A percentile compares a stretch with the other conserved stretches of the same genome.
Conservation (phyloP, 2,329 filamentous ascomycete genomes). For the Monosporascus ibericus region DNA sequence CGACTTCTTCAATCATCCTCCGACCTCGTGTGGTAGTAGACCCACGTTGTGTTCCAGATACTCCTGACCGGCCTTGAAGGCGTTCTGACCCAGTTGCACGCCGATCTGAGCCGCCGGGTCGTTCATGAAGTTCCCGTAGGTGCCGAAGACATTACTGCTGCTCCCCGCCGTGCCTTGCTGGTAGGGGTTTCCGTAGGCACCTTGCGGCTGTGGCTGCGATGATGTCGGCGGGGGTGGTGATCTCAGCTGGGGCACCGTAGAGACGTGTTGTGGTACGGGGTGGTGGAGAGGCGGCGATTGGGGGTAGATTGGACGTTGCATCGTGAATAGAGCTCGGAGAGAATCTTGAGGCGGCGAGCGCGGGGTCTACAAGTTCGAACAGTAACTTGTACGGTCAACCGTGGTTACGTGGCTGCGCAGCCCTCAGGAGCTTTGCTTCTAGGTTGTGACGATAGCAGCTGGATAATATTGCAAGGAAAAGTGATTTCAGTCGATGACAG, state of each 20-base stretch:
- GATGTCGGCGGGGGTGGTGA: conserved; percentile 79
- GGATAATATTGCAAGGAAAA: neutral
- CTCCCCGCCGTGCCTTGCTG: conserved; percentile 50
- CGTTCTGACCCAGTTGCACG: conserved; percentile 87
- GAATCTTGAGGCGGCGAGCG: too few species aligned
- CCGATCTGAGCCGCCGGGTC: conserved; percentile 94
- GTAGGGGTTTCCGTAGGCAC: conserved; percentile 66
- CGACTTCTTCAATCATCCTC: neutral
- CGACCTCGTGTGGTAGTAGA: conserved; percentile 3
- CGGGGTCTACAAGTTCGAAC: too few species aligned
- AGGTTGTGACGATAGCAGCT: neutral
- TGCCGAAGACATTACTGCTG: conserved; percentile 55
- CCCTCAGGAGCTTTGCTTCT: neutral
- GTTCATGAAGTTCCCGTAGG: conserved; percentile 90
- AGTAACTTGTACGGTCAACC: too few species aligned
- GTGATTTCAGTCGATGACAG: neutral
- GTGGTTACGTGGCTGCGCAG: neutral
- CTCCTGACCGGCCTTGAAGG: conserved; percentile 85
- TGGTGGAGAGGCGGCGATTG: conserved; percentile 94
- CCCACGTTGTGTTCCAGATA: conserved; percentile 92
- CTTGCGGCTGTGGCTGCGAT: conserved; percentile 60
- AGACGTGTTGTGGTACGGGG: conserved; percentile 96
- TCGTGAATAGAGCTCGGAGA: conserved; percentile 34
- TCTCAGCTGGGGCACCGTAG: conserved; percentile 91
- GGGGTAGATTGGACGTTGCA: conserved; percentile 83